Evolutionary conservation across 441 rosid species (phyloP), one percentile per base, ranked within the genome.

Genomic region (Isatis lusitanica): DNA sequence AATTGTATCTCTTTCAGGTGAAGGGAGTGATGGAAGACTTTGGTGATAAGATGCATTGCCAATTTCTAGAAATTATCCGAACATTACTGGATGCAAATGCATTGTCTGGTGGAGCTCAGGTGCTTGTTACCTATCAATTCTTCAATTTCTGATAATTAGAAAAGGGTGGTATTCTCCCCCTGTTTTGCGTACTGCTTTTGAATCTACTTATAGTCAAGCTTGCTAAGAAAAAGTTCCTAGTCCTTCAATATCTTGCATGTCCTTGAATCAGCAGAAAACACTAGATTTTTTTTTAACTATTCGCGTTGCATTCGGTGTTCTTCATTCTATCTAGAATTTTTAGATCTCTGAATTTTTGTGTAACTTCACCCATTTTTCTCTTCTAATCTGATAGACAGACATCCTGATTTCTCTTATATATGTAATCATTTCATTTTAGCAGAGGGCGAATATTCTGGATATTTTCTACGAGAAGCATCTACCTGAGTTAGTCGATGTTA

Each of bases 21-120:
- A 92, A 90, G 80, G 99, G 99, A 72, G 87, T 96, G 97, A 79
- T 88, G 78, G 96, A 98, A 63, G 98, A 94, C 80, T 93, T 93
- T 74, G 98, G 93, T 69, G 97, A 87, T 39, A 92, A 88, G 82
- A 92, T 96, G 98, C 93, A 96, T 65, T 96, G 98, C 85, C 98
- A 94, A 66, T 96, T 96, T 83, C 91, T 90, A 59, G 99, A 96
- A 84, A 96, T 96, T 81, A 91, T 96, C 66, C 96, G 98, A 40
- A 92, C 92, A 85, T 87, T 96, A 78, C 85, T 96, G 83, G 99
- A 96, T 83, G 85, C 98, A 21, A 85, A 84, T 76, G 83, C 94
- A 63, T 70, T 89, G 71, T 80, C 97, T 48, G 78, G 75, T 74
- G 99, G 98, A 78, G 83, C 90, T 59, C 98, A 93, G 98, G 98